A percentile compares a stretch with the other conserved stretches of the same genome.
phyloP scores from a whole-genome alignment of 2,329 filamentous ascomycete species.

The Clarireedia sp. region DNA sequence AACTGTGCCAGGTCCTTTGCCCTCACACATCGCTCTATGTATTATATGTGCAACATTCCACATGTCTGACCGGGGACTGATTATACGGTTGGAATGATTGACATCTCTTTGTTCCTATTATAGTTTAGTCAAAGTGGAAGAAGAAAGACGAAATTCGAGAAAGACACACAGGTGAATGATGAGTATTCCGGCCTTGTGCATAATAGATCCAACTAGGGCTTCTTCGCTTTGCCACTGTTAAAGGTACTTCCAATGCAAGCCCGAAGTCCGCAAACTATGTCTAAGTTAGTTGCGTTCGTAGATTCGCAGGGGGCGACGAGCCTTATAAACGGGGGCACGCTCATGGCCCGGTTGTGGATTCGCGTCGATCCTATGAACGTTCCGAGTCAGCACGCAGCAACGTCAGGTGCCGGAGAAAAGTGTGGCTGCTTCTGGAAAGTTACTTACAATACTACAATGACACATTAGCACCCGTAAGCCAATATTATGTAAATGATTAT shows the following conservation, averaged over 20 bases:
- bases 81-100: background rate
- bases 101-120: background rate
- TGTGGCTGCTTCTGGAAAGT: too few species aligned
- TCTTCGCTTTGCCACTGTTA: background rate
- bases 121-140: background rate
- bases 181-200: background rate
- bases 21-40: too few species aligned
- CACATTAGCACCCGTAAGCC: too few species aligned
- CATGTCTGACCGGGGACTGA: background rate
- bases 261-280: slow-evolving; percentile 3
- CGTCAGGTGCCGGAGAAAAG: too few species aligned
- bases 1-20: too few species aligned
- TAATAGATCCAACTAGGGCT: background rate
- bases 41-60: too few species aligned
- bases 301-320: background rate
- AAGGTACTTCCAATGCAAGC: background rate
- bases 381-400: too few species aligned
- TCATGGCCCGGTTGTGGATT: background rate
- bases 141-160: background rate
- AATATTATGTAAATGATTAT: background rate
- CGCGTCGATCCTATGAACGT: background rate
- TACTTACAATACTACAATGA: background rate
- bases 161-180: background rate
- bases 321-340: background rate
- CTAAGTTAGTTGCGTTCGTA: background rate